These are phyloP conservation scores for Luvunga scandens DNA, from an alignment of 345 rosid species.

Conservation along the genomic window DNA sequence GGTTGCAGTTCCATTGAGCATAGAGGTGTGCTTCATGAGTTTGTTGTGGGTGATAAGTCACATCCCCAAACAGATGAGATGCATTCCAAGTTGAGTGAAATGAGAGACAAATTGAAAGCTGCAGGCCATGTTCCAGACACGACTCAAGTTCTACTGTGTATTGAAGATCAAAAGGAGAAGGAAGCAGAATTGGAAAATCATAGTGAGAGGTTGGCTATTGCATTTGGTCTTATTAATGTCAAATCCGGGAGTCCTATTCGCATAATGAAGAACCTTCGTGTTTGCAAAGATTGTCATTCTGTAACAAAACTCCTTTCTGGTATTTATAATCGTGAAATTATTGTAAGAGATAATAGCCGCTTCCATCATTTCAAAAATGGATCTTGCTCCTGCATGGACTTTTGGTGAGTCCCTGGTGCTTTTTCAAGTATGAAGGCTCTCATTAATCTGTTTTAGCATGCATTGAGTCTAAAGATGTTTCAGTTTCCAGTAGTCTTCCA, in stretches of 20 bases:
- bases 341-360: constrained; percentile 54
- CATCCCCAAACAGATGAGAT: constrained; percentile 36
- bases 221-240: constrained; percentile 42
- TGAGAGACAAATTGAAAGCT: constrained; percentile 38
- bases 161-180: constrained; percentile 38
- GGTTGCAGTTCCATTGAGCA: constrained; percentile 52
- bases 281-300: constrained; percentile 53
- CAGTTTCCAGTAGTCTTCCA: not conserved
- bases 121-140: constrained; percentile 50
- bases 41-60: constrained; percentile 44
- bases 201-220: constrained; percentile 62
- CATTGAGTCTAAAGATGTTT: not conserved
- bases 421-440: not conserved
- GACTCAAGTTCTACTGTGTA: constrained; percentile 40
- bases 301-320: constrained; percentile 44
- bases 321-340: constrained; percentile 42
- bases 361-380: constrained; percentile 57
- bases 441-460: not conserved
- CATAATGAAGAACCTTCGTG: constrained; percentile 50
- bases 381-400: constrained; percentile 53
- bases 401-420: constrained; percentile 32
- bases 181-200: constrained; percentile 45
- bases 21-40: constrained; percentile 38
- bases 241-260: constrained; percentile 35
- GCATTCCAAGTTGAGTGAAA: constrained; percentile 41